Conservation (phyloP, 108 stramenopile species). For the Skeletonema marinoi region DNA sequence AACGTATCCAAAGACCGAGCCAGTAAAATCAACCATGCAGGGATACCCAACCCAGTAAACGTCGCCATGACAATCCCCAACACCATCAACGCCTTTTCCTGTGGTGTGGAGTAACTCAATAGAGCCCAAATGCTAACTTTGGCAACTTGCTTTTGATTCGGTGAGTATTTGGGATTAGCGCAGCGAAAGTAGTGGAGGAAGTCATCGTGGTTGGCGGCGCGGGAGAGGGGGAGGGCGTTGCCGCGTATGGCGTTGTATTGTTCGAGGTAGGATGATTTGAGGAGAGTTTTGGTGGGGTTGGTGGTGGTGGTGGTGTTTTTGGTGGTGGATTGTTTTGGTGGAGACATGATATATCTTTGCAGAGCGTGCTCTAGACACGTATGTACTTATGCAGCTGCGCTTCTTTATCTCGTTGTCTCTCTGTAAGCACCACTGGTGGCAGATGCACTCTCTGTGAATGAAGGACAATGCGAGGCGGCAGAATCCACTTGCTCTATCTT, state of each 20-base stretch:
- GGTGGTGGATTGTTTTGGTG: background rate
- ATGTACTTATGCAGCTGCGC: too few relatives aligned
- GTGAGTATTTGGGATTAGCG: slow-evolving; percentile 26
- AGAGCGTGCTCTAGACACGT: too few relatives aligned
- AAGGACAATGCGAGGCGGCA: too few relatives aligned
- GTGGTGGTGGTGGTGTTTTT: background rate
- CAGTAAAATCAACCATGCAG: slow-evolving; percentile 48
- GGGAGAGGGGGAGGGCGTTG: slow-evolving; percentile 27
- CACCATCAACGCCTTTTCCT: slow-evolving; percentile 28
- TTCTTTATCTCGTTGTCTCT: too few relatives aligned
- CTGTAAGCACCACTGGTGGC: too few relatives aligned
- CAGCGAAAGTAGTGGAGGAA: slow-evolving; percentile 34
- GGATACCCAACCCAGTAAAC: slow-evolving; percentile 47
- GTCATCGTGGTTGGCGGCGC: slow-evolving; percentile 16
- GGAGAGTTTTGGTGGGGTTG: background rate
- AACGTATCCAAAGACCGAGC: slow-evolving; percentile 43
- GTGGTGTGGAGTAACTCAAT: slow-evolving; percentile 22
- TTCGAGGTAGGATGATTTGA: slow-evolving; percentile 13
- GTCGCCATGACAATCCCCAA: slow-evolving; percentile 34
- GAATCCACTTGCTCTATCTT: too few relatives aligned
- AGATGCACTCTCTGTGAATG: too few relatives aligned
- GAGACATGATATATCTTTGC: background rate
- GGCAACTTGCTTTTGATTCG: background rate
- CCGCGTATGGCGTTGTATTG: slow-evolving; percentile 23
- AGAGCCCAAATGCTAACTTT: slow-evolving; percentile 31